Percentiles rank a stretch among this genome's conserved stretches.
Evolutionary conservation across 1,284 basidiomycete genomes (phyloP).

Genomic region (Rhodotorula mucilaginosa): DNA sequence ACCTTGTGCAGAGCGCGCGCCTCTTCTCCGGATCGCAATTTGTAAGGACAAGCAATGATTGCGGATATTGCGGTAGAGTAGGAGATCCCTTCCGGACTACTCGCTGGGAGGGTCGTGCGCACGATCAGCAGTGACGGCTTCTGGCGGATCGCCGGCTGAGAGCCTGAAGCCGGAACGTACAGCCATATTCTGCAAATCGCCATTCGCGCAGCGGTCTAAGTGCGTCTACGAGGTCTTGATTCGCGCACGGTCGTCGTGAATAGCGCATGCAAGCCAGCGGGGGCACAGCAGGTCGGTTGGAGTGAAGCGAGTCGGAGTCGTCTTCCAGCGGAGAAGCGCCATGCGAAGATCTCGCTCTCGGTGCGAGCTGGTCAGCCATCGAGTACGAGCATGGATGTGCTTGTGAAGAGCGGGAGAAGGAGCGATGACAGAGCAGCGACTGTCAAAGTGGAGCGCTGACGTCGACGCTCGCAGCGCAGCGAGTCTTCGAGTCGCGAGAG

Average conservation of each 20-base stretch:
- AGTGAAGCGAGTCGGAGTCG: not conserved
- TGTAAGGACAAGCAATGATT: slow-evolving; percentile 41
- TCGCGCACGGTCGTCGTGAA: slow-evolving; percentile 27
- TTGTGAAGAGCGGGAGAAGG: not conserved
- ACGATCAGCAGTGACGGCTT: no score
- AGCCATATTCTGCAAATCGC: slow-evolving; percentile 26
- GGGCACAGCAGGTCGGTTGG: slow-evolving; percentile 17
- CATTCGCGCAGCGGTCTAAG: slow-evolving; percentile 22
- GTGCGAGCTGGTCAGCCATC: not conserved
- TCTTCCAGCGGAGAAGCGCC: not conserved
- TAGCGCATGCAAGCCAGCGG: slow-evolving; percentile 29
- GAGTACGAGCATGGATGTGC: not conserved
- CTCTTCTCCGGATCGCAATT: slow-evolving; percentile 31
- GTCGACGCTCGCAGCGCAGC: no score
- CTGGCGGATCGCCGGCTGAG: no score
- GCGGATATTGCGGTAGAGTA: slow-evolving; percentile 40
- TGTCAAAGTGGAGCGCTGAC: no score
- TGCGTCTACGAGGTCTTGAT: slow-evolving; percentile 31
- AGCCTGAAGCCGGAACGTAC: slow-evolving; percentile 7
- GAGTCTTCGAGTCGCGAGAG: no score
- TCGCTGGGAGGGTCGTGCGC: slow-evolving; percentile 1
- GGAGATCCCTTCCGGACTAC: slow-evolving; percentile 23
- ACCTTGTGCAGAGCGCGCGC: slow-evolving; percentile 29
- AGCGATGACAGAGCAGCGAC: not conserved
- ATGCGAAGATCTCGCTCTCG: not conserved